Evolutionary conservation across 306 rosid genomes (phyloP).

Genomic region (Corylus americana): DNA sequence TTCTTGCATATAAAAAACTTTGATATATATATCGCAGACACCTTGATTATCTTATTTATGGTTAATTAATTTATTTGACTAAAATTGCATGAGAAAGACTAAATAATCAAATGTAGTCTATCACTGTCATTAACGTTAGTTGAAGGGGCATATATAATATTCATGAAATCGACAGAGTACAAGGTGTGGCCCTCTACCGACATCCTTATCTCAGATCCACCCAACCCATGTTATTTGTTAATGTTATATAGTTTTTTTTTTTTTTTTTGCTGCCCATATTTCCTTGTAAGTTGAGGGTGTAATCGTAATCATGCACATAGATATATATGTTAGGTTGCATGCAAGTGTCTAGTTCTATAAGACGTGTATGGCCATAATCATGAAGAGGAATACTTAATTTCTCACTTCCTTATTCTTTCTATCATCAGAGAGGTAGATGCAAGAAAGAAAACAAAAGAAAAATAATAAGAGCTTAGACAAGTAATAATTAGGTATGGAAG

Average conservation of each 20-base stretch:
- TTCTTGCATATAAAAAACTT: background rate
- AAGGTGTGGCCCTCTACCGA: constrained; percentile 29
- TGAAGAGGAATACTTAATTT: too few relatives aligned
- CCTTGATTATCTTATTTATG: background rate
- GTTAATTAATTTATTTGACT: background rate
- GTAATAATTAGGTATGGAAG: too few relatives aligned
- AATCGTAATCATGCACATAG: background rate
- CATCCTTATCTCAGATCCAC: constrained; percentile 7
- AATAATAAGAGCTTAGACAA: too few relatives aligned
- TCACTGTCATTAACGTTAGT: constrained; percentile 8
- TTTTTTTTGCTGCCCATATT: background rate
- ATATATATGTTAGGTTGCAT: background rate
- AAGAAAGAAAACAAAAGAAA: too few relatives aligned
- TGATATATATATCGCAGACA: background rate
- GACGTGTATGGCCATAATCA: too few relatives aligned
- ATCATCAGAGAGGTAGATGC: too few relatives aligned
- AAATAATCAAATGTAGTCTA: background rate
- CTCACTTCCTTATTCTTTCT: too few relatives aligned
- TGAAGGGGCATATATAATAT: constrained; percentile 8
- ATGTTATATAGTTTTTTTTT: too few relatives aligned
- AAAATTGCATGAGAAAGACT: background rate
- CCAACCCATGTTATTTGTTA: too few relatives aligned
- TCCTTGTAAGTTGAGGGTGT: background rate
- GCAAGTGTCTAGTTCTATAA: background rate
- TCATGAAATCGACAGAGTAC: constrained; percentile 20